Evolutionary conservation across 23 red algal genomes (phyloP).

Genomic region (Chondrus crispus): DNA sequence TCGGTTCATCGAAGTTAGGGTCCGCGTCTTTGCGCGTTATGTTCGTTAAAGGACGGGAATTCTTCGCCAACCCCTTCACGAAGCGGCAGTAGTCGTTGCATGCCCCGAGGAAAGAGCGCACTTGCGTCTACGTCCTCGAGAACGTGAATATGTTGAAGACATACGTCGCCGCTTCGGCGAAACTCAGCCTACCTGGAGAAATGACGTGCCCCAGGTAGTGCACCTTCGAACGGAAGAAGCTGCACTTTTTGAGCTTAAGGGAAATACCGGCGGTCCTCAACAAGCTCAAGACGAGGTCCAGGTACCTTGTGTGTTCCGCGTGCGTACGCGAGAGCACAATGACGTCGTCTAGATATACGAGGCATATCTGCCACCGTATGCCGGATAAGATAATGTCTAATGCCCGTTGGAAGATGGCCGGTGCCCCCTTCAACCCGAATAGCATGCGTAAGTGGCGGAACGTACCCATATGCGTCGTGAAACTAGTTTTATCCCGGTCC

Average conservation of each 20-base stretch:
- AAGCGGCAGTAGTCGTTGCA: background rate
- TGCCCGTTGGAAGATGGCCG: conserved; percentile 56
- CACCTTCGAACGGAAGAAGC: background rate
- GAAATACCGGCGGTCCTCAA: conserved; percentile 18
- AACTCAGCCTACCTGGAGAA: background rate
- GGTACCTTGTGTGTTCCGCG: conserved; percentile 14
- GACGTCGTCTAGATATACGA: conserved; percentile 50
- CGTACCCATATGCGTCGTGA: background rate
- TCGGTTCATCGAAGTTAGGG: background rate
- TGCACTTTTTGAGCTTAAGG: conserved; percentile 43
- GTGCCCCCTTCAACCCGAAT: conserved; percentile 34
- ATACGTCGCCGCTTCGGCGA: background rate
- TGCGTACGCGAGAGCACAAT: conserved; percentile 21
- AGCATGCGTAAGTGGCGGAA: conserved; percentile 25
- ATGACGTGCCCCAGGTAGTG: conserved; percentile 51
- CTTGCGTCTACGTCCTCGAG: background rate
- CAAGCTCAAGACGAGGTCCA: background rate
- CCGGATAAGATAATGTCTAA: conserved; percentile 30
- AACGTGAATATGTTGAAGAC: background rate
- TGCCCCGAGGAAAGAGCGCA: background rate
- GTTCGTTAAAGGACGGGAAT: background rate
- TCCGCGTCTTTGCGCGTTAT: background rate
- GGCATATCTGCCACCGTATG: background rate
- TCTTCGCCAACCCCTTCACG: background rate
- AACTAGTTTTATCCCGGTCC: background rate